These are phyloP conservation scores for Conringia planisiliqua DNA, from an alignment of 345 rosid species.

Conservation along the genomic window DNA sequence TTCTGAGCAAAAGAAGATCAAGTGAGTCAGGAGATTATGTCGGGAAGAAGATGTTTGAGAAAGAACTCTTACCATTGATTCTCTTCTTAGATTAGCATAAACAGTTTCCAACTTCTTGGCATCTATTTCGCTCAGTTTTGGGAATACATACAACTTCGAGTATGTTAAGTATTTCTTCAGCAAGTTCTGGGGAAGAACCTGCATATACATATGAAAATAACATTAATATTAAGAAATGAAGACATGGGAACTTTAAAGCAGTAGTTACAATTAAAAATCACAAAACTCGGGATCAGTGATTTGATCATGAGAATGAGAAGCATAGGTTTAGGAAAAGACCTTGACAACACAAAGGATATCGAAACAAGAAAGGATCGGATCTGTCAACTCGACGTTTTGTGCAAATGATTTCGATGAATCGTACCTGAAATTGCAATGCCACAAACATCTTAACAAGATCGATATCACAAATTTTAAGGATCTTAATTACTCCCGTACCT, in stretches of 20 bases:
- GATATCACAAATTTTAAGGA: neutral
- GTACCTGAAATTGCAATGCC: slow-evolving; percentile 48
- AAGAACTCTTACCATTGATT: slow-evolving; percentile 56
- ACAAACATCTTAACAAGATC: slow-evolving; percentile 10
- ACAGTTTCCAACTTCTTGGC: slow-evolving; percentile 87
- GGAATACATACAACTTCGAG: slow-evolving; percentile 87
- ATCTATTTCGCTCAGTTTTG: slow-evolving; percentile 76
- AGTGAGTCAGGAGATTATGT: neutral
- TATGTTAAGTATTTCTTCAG: slow-evolving; percentile 91
- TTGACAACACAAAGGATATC: slow-evolving; percentile 94
- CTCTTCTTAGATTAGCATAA: slow-evolving; percentile 86
- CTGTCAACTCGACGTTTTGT: slow-evolving; percentile 93
- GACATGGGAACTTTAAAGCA: slow-evolving; percentile 12
- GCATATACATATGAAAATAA: slow-evolving; percentile 7
- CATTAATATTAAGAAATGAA: slow-evolving; percentile 1
- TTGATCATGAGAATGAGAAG: neutral
- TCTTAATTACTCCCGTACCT: slow-evolving; percentile 45
- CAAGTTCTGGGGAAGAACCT: slow-evolving; percentile 79
- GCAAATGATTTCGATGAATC: slow-evolving; percentile 89
- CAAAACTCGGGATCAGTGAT: slow-evolving; percentile 59
- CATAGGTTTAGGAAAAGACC: slow-evolving; percentile 40
- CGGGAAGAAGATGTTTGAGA: neutral
- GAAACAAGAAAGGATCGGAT: slow-evolving; percentile 91
- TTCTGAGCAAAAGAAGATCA: slow-evolving; percentile 43
- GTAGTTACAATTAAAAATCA: neutral